Percentiles rank a stretch among this genome's conserved stretches.
Evolutionary conservation across 345 rosid species (phyloP).

Genomic region (Durio zibethinus): DNA sequence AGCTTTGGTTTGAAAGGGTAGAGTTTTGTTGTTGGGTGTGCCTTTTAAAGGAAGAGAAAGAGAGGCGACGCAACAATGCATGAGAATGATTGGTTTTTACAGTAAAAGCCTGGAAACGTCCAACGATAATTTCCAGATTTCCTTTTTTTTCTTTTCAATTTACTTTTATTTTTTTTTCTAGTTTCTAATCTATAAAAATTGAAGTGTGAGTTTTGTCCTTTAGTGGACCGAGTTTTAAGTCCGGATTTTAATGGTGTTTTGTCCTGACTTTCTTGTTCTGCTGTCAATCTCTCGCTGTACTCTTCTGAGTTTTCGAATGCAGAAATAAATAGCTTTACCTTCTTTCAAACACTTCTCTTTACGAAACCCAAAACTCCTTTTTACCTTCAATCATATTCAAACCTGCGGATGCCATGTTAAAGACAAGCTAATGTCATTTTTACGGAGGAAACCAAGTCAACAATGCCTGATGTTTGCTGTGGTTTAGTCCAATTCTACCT

Average conservation of each 20-base stretch:
- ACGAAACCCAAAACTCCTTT: neutral
- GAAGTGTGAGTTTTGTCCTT: constrained; percentile 4
- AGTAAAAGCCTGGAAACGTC: neutral
- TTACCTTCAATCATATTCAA: neutral
- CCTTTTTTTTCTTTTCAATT: too few relatives aligned
- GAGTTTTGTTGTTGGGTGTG: constrained; percentile 13
- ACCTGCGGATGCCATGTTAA: neutral
- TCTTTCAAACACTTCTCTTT: neutral
- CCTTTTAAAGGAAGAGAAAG: constrained; percentile 6
- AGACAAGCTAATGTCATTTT: neutral
- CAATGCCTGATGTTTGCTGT: neutral
- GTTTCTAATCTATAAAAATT: neutral
- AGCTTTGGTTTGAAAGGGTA: constrained; percentile 1
- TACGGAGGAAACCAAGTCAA: neutral
- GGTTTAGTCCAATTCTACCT: neutral
- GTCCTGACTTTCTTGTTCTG: constrained; percentile 7
- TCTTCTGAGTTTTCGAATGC: neutral
- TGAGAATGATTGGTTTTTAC: constrained; percentile 10
- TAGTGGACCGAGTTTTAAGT: neutral
- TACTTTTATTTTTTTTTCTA: too few relatives aligned
- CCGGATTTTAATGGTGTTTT: neutral
- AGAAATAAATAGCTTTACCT: neutral
- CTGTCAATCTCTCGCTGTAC: neutral
- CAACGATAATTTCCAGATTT: neutral
- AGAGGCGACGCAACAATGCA: constrained; percentile 13